phyloP scores from a whole-genome alignment of 1,139 yeast genomes.

The Hansenula sp. region DNA sequence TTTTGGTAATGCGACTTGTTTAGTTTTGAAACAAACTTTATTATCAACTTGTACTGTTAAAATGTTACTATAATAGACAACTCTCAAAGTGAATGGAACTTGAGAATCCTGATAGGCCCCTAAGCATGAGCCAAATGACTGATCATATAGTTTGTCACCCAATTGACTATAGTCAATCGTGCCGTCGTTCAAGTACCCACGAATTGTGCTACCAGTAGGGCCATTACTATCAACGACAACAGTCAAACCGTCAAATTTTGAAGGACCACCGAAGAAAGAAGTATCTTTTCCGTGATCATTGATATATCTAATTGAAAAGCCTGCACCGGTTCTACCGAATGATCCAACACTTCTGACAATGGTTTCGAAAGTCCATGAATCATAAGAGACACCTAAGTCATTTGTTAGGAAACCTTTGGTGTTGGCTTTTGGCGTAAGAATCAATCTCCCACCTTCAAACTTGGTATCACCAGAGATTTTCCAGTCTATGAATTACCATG shows the following conservation, averaged over 20 bases:
- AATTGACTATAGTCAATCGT: slow-evolving; percentile 28
- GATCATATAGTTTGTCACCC: slow-evolving; percentile 26
- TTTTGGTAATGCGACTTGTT: slow-evolving; percentile 40
- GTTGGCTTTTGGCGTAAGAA: slow-evolving; percentile 40
- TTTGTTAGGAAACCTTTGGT: slow-evolving; percentile 49
- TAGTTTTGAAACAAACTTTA: slow-evolving; percentile 64
- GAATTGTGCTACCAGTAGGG: slow-evolving; percentile 42
- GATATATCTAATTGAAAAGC: slow-evolving; percentile 25
- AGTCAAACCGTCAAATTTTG: slow-evolving; percentile 57
- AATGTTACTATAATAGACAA: slow-evolving; percentile 49
- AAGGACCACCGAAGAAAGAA: slow-evolving; percentile 44
- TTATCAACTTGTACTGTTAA: slow-evolving; percentile 69
- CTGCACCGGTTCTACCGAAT: slow-evolving; percentile 33
- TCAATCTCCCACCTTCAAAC: slow-evolving; percentile 37
- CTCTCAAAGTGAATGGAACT: slow-evolving; percentile 65
- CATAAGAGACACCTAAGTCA: slow-evolving; percentile 14
- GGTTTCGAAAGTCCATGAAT: slow-evolving; percentile 58
- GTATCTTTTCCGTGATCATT: slow-evolving; percentile 28
- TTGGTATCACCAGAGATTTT: slow-evolving; percentile 27
- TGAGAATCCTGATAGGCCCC: slow-evolving; percentile 60
- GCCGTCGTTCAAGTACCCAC: slow-evolving; percentile 58
- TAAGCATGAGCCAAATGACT: slow-evolving; percentile 52
- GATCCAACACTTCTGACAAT: slow-evolving; percentile 57
- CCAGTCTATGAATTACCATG: slow-evolving; percentile 26
- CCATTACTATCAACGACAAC: slow-evolving; percentile 44